phyloP scores from a whole-genome alignment of 768 basidiomycete species.

The Macrolepiota fuliginosa region DNA sequence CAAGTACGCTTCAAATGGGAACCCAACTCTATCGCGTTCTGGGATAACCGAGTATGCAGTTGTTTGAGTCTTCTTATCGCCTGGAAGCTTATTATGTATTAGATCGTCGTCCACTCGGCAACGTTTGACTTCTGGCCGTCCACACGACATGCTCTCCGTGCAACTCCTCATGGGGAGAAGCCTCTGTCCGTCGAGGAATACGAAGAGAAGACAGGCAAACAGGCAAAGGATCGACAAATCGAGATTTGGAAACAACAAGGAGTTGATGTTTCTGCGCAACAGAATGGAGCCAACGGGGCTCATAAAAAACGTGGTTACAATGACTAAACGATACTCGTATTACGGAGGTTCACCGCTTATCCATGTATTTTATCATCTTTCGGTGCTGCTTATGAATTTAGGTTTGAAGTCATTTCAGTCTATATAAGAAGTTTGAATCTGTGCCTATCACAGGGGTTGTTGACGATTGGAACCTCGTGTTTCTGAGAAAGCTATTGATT shows the following conservation, averaged over 20 bases:
- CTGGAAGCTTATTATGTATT: not conserved
- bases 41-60: conserved; percentile 74
- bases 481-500: too few relatives aligned
- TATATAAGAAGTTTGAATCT: too few relatives aligned
- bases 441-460: too few relatives aligned
- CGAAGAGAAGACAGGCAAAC: conserved; percentile 57
- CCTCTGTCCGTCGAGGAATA: conserved; percentile 77
- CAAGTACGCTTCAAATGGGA: conserved; percentile 81
- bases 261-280: conserved; percentile 28
- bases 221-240: conserved; percentile 69
- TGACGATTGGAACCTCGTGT: too few relatives aligned
- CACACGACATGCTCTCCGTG: conserved; percentile 74
- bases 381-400: not conserved
- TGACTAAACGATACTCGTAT: conserved; percentile 35
- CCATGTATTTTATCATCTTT: not conserved
- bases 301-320: conserved; percentile 53
- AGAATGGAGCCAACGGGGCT: conserved; percentile 17
- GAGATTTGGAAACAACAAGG: conserved; percentile 74
- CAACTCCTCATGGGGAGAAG: conserved; percentile 78
- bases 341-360: not conserved
- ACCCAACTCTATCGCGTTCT: conserved; percentile 74
- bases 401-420: too few relatives aligned
- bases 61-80: not conserved
- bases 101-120: conserved; percentile 76
- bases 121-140: conserved; percentile 83